Conservation (phyloP, 345 rosid genomes). For the Rhodomyrtus tomentosa region DNA sequence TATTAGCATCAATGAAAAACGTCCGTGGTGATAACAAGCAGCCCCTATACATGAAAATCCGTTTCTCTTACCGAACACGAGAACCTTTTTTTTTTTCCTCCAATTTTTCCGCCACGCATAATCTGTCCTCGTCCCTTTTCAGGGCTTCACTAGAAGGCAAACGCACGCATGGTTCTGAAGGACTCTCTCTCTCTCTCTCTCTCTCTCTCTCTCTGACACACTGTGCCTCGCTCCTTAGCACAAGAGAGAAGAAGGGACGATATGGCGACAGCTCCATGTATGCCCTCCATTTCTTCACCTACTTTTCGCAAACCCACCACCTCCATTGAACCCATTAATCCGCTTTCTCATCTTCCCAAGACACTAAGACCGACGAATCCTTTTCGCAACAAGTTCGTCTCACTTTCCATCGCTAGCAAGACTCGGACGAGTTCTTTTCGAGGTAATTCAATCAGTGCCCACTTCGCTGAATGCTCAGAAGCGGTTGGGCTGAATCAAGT, state of each 20-base stretch:
- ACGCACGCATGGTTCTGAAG: neutral
- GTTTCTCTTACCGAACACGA: neutral
- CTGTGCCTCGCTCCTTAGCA: neutral
- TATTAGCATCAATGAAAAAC: neutral
- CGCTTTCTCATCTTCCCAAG: slow-evolving; percentile 13
- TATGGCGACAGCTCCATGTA: slow-evolving; percentile 29
- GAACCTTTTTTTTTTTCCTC: neutral
- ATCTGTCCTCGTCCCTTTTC: neutral
- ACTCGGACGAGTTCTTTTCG: slow-evolving; percentile 23
- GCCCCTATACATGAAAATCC: neutral
- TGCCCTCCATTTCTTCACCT: slow-evolving; percentile 15
- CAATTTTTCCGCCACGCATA: neutral
- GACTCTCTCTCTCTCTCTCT: neutral
- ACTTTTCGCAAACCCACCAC: neutral
- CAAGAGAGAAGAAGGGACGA: neutral
- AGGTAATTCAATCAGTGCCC: slow-evolving; percentile 25
- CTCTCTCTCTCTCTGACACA: neutral
- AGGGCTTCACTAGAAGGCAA: neutral
- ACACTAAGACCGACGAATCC: slow-evolving; percentile 3
- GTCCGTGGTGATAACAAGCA: no score
- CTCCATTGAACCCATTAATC: neutral
- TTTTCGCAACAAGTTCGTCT: slow-evolving; percentile 9
- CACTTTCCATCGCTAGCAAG: slow-evolving; percentile 23
- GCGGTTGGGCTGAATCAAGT: neutral
- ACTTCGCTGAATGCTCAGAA: neutral